Evolutionary conservation across 805 yeast species (phyloP), one percentile per base, ranked within the genome.

Genomic region (Wickerhamomyces rabaulensis): DNA sequence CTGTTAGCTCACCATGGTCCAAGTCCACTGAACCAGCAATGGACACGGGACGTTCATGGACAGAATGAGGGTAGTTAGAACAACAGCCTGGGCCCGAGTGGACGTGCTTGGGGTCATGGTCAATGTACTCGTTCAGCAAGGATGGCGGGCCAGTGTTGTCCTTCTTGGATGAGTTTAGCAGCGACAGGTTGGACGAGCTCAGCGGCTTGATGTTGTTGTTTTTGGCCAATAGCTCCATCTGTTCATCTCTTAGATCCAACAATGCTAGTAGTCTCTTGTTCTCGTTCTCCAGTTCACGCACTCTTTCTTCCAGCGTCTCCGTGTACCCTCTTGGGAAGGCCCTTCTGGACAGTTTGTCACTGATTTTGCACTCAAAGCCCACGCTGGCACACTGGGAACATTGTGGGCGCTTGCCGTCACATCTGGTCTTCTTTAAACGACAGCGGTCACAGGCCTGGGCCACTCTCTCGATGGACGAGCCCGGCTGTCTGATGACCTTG

Each of bases 381-480:
- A 87, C 94, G 7, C 81, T 75, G 12, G 80, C 82, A 70, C 97
- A 90, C 49, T 86, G 84, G 0, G 92, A 78, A 62, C 97, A 90
- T 54, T 77, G 80, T 4, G 85, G 85, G 25, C 74, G 57, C 47
- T 77, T 75, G 1, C 94, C 94, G 55, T 86, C 92, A 67, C 95
- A 86, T 48, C 82, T 77, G 12, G 84, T 81, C 64, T 87, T 87
- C 59, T 86, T 87, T 42, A 87, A 79, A 43, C 96, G 70, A 60
- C 96, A 90, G 43, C 97, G 68, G 61, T 89, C 96, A 64, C 97
- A 89, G 0, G 96, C 96, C 61, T 89, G 96, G 0, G 96, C 91
- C 3, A 87, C 86, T 47, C 96, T 67, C 48, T 80, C 83, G 0
- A 76, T 71, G 23, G 76, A 71, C 13, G 80, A 69, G 2, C 92